These are phyloP conservation scores for Exsudoporus frostii DNA, from an alignment of 768 basidiomycete genomes.

Conservation along the genomic window DNA sequence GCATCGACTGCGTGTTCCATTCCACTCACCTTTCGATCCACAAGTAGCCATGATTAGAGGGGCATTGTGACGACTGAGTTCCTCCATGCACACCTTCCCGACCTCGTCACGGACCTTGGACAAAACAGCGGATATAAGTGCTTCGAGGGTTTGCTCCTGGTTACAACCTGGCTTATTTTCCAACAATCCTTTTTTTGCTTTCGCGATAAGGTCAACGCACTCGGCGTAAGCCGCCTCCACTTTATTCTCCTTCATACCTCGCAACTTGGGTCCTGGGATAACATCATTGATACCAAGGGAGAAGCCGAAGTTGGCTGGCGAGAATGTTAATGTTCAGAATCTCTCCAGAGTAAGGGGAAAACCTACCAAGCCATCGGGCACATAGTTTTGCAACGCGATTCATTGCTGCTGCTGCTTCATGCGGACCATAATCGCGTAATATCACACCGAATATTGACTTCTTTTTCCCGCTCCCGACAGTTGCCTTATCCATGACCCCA, in stretches of 20 bases:
- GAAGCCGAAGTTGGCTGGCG: conserved; percentile 91
- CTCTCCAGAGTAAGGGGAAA: not conserved
- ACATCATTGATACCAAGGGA: conserved; percentile 99
- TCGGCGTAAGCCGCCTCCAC: conserved; percentile 87
- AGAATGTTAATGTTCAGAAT: conserved; percentile 2
- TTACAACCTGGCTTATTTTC: conserved; percentile 98
- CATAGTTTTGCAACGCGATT: conserved; percentile 93
- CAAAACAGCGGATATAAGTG: conserved; percentile 88
- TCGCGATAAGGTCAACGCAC: conserved; percentile 82
- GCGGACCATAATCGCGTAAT: conserved; percentile 91
- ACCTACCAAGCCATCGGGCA: conserved; percentile 85
- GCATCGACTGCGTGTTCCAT: not conserved
- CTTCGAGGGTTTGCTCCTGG: conserved; percentile 95
- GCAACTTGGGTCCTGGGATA: conserved; percentile 87
- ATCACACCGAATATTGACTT: conserved; percentile 99
- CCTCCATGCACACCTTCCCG: conserved; percentile 96
- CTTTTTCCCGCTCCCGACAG: conserved; percentile 97
- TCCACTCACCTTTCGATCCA: conserved; percentile 85
- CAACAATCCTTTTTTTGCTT: conserved; percentile 86
- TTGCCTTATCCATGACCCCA: conserved; percentile 98
- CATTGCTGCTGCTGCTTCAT: conserved; percentile 95
- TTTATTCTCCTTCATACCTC: conserved; percentile 74
- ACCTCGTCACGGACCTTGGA: conserved; percentile 96
- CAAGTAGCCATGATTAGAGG: conserved; percentile 99
- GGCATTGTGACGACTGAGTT: conserved; percentile 95